Conservation (phyloP, 305 asterid genomes). For the Fraxinus floribunda region DNA sequence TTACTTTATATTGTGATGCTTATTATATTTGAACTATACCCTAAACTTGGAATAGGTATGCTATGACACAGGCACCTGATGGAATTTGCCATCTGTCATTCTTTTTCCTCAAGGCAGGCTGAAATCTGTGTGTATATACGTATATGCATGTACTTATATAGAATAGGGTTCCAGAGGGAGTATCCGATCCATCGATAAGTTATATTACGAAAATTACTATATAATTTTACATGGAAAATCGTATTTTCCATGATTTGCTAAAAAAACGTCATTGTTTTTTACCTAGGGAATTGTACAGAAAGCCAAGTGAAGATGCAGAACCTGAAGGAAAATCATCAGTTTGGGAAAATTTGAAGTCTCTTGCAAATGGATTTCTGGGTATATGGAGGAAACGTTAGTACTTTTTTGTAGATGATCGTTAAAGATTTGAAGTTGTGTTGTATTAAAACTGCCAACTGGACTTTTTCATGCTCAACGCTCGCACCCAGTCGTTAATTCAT, state of each 20-base stretch:
- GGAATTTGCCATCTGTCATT: not conserved
- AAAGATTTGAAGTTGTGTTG: not conserved
- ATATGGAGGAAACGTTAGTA: slow-evolving; percentile 54
- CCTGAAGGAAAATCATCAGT: slow-evolving; percentile 39
- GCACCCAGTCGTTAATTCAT: not conserved
- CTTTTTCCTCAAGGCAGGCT: not conserved
- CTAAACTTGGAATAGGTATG: not conserved
- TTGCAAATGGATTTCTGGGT: slow-evolving; percentile 61
- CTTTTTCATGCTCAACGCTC: not conserved
- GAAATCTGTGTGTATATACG: not conserved
- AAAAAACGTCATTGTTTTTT: not conserved
- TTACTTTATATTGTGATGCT: not conserved
- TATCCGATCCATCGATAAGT: not conserved
- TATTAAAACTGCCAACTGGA: not conserved
- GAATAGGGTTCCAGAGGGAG: not conserved
- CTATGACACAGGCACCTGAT: not conserved
- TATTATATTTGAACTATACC: not conserved
- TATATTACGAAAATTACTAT: not conserved
- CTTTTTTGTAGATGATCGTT: not conserved
- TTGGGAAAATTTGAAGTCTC: slow-evolving; percentile 71
- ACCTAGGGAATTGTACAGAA: slow-evolving; percentile 44
- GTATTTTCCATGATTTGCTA: not conserved
- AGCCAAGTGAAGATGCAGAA: slow-evolving; percentile 30
- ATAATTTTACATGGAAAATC: not conserved
- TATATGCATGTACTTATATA: not conserved